Conservation (phyloP, 176 grass and related monocot genomes). For the Zoysia japonica region DNA sequence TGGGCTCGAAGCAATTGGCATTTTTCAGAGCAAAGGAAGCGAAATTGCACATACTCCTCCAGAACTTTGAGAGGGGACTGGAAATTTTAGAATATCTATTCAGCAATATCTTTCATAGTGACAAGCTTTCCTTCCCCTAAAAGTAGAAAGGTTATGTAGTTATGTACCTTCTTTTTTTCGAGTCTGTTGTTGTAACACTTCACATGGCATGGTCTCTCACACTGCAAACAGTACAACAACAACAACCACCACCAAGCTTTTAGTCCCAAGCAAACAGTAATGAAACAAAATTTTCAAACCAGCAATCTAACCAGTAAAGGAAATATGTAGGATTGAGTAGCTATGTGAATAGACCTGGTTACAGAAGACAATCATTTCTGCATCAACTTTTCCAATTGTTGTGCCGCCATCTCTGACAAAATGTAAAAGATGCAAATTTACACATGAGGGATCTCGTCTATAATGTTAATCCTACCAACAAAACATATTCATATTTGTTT, state of each 20-base stretch:
- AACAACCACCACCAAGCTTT: too few relatives aligned
- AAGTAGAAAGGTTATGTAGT: conserved; percentile 40
- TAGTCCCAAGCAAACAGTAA: conserved; percentile 37
- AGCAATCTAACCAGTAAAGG: conserved; percentile 30
- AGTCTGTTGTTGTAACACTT: conserved; percentile 47
- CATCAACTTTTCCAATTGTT: conserved; percentile 33
- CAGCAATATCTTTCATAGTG: conserved; percentile 30
- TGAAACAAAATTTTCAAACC: conserved; percentile 28
- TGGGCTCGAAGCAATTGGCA: conserved; percentile 38
- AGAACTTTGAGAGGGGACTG: conserved; percentile 49
- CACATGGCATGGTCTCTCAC: conserved; percentile 69
- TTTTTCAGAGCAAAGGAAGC: conserved; percentile 46
- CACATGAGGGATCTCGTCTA: conserved; percentile 37
- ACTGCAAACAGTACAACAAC: conserved; percentile 53
- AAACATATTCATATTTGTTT: conserved; percentile 32
- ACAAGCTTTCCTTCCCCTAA: conserved; percentile 13
- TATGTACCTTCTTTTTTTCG: conserved; percentile 38
- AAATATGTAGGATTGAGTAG: conserved; percentile 15
- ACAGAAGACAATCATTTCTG: conserved; percentile 67
- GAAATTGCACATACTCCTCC: conserved; percentile 44
- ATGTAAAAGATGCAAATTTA: conserved; percentile 32
- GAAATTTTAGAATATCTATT: conserved; percentile 39
- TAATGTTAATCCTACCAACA: conserved; percentile 24
- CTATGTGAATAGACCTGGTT: conserved; percentile 57
- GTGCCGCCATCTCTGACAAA: conserved; percentile 51